Conservation (phyloP, 805 yeast genomes). For the Monosporozyma aerobia region DNA sequence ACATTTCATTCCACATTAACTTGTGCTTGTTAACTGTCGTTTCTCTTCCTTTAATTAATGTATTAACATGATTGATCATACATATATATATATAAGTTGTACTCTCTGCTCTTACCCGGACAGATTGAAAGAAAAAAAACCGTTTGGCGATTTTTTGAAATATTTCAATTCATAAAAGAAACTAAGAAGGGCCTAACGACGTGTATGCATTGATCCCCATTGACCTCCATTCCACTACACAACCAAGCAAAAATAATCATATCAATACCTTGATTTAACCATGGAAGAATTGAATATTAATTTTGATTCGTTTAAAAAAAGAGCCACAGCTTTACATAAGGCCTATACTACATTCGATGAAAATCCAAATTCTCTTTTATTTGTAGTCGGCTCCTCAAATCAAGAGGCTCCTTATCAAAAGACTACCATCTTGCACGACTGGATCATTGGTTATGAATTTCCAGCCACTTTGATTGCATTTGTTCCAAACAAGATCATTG, state of each 20-base stretch:
- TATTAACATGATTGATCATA: background rate
- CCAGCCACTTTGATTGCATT: constrained; percentile 79
- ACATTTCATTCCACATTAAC: background rate
- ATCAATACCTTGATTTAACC: background rate
- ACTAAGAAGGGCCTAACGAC: background rate
- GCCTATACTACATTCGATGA: constrained; percentile 22
- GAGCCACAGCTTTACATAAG: constrained; percentile 22
- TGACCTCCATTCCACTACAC: background rate
- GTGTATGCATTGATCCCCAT: background rate
- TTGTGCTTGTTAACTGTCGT: background rate
- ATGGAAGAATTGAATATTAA: constrained; percentile 29
- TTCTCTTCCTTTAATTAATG: background rate
- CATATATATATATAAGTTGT: background rate
- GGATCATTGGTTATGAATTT: constrained; percentile 92
- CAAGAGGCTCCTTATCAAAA: constrained; percentile 86
- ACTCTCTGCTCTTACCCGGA: background rate
- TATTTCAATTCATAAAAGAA: background rate
- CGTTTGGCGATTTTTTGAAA: background rate
- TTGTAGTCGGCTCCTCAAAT: constrained; percentile 76
- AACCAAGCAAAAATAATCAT: background rate
- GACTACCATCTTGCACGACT: constrained; percentile 75
- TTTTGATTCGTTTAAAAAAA: constrained; percentile 21
- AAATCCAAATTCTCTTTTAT: constrained; percentile 41
- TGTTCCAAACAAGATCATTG: constrained; percentile 46
- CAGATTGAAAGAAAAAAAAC: background rate